Conservation (phyloP, 768 basidiomycete genomes). For the Tricholoma matsutake region DNA sequence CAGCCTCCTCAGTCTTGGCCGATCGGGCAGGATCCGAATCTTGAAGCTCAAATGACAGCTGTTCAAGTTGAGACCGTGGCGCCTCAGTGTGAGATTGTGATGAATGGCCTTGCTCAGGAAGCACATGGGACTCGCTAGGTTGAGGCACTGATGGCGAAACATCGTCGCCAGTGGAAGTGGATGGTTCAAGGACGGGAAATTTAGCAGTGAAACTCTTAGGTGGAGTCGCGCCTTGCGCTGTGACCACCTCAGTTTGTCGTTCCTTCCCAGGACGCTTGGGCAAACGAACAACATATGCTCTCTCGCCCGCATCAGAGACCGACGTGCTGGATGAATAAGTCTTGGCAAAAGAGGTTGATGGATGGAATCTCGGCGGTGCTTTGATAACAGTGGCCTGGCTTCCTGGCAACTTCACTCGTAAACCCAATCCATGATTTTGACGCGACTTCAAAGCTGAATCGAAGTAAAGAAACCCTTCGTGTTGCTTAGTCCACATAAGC, state of each 20-base stretch:
- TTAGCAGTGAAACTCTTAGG: constrained; percentile 60
- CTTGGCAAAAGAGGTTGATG: constrained; percentile 15
- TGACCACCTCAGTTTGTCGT: constrained; percentile 24
- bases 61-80: constrained; percentile 38
- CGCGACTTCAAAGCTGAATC: constrained; percentile 55
- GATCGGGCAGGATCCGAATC: constrained; percentile 33
- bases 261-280: constrained; percentile 42
- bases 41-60: constrained; percentile 33
- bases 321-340: constrained; percentile 19
- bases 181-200: constrained; percentile 24
- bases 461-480: constrained; percentile 69
- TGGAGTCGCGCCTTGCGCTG: constrained; percentile 34
- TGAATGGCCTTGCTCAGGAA: constrained; percentile 18
- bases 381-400: constrained; percentile 41
- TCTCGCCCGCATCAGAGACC: constrained; percentile 42
- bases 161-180: constrained; percentile 11
- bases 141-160: constrained; percentile 4
- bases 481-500: constrained; percentile 79
- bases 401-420: constrained; percentile 66
- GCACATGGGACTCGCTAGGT: constrained; percentile 1
- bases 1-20: constrained; percentile 47
- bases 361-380: constrained; percentile 22
- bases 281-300: constrained; percentile 51
- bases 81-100: constrained; percentile 28
- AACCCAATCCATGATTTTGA: constrained; percentile 48